Evolutionary conservation across 2,329 filamentous ascomycete genomes (phyloP).

Genomic region (Myriosclerotinia duriaeana): DNA sequence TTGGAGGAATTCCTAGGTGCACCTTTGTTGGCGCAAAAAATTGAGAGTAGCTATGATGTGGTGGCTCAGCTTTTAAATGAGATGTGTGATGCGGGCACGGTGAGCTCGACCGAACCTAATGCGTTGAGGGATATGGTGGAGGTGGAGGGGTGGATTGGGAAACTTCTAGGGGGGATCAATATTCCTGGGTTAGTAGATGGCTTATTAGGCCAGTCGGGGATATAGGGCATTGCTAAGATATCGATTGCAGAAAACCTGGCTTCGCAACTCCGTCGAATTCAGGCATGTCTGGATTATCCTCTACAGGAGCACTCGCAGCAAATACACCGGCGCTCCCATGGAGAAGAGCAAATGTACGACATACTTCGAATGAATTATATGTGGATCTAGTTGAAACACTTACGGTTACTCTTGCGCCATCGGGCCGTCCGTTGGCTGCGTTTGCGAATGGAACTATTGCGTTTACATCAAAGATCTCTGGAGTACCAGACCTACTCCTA

Average conservation of each 20-base stretch:
- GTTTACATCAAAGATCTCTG: constrained; percentile 93
- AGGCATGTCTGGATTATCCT: constrained; percentile 40
- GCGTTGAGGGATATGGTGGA: constrained; percentile 88
- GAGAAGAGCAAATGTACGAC: constrained; percentile 86
- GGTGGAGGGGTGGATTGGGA: constrained; percentile 86
- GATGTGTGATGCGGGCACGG: constrained; percentile 92
- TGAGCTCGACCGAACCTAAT: constrained; percentile 90
- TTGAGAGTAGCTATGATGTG: constrained; percentile 89
- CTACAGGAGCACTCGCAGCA: constrained; percentile 40
- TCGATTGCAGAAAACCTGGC: constrained; percentile 36
- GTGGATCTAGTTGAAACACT: constrained; percentile 93
- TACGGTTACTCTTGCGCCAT: constrained; percentile 83
- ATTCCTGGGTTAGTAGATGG: constrained; percentile 63
- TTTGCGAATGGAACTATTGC: constrained; percentile 90
- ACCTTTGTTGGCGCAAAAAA: constrained; percentile 79
- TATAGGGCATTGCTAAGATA: not conserved
- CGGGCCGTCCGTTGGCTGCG: constrained; percentile 80
- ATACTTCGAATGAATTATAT: constrained; percentile 96
- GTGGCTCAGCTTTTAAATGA: constrained; percentile 89
- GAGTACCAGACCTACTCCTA: constrained; percentile 85
- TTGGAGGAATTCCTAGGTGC: constrained; percentile 92
- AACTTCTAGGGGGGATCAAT: constrained; percentile 81
- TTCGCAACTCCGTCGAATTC: constrained; percentile 36
- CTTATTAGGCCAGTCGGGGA: not conserved
- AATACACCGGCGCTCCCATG: constrained; percentile 69